Conservation (phyloP, 2,329 filamentous ascomycete species). For the Ophiostoma australiae region DNA sequence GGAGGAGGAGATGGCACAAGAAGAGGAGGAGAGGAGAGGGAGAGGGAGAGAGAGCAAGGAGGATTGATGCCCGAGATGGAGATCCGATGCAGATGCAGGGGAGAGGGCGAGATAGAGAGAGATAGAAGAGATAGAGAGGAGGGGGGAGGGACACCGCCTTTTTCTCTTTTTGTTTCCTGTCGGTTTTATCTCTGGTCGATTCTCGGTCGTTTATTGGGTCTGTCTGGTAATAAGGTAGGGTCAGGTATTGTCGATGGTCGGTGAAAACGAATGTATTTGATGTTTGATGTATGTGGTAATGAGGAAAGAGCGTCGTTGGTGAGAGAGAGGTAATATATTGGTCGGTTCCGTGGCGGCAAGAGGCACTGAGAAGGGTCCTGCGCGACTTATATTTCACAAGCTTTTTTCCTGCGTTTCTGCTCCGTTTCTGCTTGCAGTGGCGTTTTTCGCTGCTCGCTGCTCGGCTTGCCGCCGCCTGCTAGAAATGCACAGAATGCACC, state of each 20-base stretch:
- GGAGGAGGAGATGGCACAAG: background rate
- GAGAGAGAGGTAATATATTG: background rate
- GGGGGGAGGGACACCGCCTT: slow-evolving; percentile 8
- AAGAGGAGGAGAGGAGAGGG: background rate
- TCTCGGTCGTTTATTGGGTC: background rate
- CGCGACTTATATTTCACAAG: slow-evolving; percentile 10
- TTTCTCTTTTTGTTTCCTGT: background rate
- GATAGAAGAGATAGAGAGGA: background rate
- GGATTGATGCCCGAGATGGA: background rate
- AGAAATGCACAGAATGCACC: background rate
- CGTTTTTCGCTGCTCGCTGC: background rate
- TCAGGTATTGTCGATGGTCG: background rate
- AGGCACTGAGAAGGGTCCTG: background rate
- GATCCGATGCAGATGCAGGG: background rate
- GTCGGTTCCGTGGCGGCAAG: background rate
- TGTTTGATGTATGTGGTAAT: background rate
- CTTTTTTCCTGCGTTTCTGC: background rate
- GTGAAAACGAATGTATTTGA: background rate
- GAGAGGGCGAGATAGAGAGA: background rate
- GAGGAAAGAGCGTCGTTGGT: background rate
- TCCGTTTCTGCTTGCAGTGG: too few relatives aligned
- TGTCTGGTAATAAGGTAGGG: background rate
- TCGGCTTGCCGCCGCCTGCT: background rate
- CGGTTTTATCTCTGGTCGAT: background rate
- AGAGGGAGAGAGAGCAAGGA: background rate